These are phyloP conservation scores for Candida dubliniensis DNA, from an alignment of 1,139 yeast species.

Conservation along the genomic window DNA sequence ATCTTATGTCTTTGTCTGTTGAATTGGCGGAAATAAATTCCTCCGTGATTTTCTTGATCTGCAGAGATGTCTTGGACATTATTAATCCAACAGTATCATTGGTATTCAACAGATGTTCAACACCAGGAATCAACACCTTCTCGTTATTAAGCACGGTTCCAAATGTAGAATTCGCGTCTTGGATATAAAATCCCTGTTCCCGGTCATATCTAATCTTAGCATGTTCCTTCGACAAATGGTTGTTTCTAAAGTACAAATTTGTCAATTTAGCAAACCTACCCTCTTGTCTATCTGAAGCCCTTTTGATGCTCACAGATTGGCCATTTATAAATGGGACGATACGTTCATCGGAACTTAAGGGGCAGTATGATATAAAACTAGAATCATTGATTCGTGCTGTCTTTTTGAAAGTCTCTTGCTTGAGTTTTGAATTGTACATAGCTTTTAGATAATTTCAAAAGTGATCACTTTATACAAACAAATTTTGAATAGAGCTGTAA, in stretches of 20 bases:
- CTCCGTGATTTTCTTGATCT: constrained; percentile 16
- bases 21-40: constrained; percentile 10
- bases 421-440: no score
- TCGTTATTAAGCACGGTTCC: constrained; percentile 38
- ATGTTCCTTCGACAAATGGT: constrained; percentile 38
- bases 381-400: background rate
- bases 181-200: constrained; percentile 23
- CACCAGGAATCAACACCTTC: constrained; percentile 20
- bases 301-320: constrained; percentile 19
- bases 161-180: constrained; percentile 38
- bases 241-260: constrained; percentile 31
- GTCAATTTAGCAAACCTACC: constrained; percentile 24
- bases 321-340: constrained; percentile 18
- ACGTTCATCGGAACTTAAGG: constrained; percentile 16
- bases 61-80: constrained; percentile 29
- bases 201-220: constrained; percentile 5
- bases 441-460: no score
- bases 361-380: background rate
- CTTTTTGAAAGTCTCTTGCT: no score
- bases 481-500: no score
- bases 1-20: constrained; percentile 2
- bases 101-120: constrained; percentile 19
- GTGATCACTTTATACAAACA: no score
- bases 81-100: constrained; percentile 36
- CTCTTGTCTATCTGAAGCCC: constrained; percentile 31